Conservation (phyloP, 768 basidiomycete genomes). For the Boletus huronensis region DNA sequence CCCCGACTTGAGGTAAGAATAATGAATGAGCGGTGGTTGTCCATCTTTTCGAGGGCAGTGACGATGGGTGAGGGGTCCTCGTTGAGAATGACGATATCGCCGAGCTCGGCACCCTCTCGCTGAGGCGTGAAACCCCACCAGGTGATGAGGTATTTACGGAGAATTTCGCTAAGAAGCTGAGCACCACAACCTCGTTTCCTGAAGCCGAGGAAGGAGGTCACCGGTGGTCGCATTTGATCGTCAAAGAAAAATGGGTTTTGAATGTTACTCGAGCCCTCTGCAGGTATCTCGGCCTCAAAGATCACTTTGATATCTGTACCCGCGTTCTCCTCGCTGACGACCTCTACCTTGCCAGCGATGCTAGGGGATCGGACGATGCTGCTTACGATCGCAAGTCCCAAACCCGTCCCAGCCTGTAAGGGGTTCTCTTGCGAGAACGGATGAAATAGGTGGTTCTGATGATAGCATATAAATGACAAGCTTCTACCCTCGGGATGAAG, state of each 20-base stretch:
- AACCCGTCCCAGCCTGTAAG: slow-evolving; percentile 86
- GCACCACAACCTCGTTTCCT: slow-evolving; percentile 59
- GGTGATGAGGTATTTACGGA: slow-evolving; percentile 60
- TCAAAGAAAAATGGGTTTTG: slow-evolving; percentile 48
- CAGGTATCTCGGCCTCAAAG: slow-evolving; percentile 65
- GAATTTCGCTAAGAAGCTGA: slow-evolving; percentile 58
- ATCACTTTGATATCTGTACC: slow-evolving; percentile 91
- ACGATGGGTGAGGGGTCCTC: slow-evolving; percentile 63
- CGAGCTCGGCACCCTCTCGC: slow-evolving; percentile 40
- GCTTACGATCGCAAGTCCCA: slow-evolving; percentile 93
- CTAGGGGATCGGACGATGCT: slow-evolving; percentile 84
- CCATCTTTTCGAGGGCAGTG: slow-evolving; percentile 53
- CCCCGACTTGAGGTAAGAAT: slow-evolving; percentile 71
- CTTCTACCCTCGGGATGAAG: neutral
- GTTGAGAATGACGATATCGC: slow-evolving; percentile 79
- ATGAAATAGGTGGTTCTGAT: slow-evolving; percentile 89
- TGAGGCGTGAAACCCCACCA: slow-evolving; percentile 74
- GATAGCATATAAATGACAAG: neutral
- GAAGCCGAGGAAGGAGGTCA: slow-evolving; percentile 73
- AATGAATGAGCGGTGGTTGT: slow-evolving; percentile 65
- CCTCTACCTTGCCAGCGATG: slow-evolving; percentile 89
- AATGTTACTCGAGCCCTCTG: slow-evolving; percentile 38
- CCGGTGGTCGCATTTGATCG: slow-evolving; percentile 39
- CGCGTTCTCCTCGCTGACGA: slow-evolving; percentile 84
- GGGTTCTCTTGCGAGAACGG: slow-evolving; percentile 98